Percentiles rank a stretch among this genome's conserved stretches.
phyloP scores from a whole-genome alignment of 2,329 filamentous ascomycete genomes.

The Paraphaeosphaeria sporulosa region DNA sequence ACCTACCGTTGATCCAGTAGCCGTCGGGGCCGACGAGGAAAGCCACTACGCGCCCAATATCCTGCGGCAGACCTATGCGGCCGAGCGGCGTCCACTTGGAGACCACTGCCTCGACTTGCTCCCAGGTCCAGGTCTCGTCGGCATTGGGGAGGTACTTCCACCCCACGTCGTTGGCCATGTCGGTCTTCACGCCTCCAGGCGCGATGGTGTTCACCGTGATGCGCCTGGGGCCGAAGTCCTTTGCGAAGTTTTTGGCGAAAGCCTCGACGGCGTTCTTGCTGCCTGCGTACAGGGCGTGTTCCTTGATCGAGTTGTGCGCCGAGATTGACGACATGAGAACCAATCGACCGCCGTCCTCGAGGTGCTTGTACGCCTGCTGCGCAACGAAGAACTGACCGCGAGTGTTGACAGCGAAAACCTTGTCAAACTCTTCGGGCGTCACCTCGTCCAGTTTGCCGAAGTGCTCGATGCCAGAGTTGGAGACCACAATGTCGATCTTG shows the following conservation, averaged over 20 bases:
- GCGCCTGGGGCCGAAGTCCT: conserved; percentile 47
- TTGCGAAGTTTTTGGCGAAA: conserved; percentile 37
- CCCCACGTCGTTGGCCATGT: conserved; percentile 49
- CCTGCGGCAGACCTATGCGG: conserved; percentile 36
- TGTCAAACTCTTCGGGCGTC: conserved; percentile 68
- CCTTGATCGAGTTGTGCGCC: conserved; percentile 32
- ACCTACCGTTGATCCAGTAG: conserved; percentile 39
- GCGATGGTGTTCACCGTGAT: conserved; percentile 50
- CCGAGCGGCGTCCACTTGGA: background rate
- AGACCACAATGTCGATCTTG: conserved; percentile 64
- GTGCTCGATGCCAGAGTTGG: conserved; percentile 63
- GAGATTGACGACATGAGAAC: conserved; percentile 22
- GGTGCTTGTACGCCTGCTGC: conserved; percentile 23
- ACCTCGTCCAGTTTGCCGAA: conserved; percentile 63
- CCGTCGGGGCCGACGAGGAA: conserved; percentile 45
- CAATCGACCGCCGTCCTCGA: conserved; percentile 19
- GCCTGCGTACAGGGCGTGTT: conserved; percentile 48
- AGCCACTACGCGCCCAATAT: conserved; percentile 42
- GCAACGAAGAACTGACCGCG: conserved; percentile 26
- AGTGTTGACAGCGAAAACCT: conserved; percentile 67
- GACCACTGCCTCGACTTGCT: conserved; percentile 14
- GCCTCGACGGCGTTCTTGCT: conserved; percentile 49
- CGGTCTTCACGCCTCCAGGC: conserved; percentile 47
- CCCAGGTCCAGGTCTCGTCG: conserved; percentile 26
- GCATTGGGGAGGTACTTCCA: conserved; percentile 53